Conservation (phyloP, 805 yeast genomes). For the Candida succiphila region DNA sequence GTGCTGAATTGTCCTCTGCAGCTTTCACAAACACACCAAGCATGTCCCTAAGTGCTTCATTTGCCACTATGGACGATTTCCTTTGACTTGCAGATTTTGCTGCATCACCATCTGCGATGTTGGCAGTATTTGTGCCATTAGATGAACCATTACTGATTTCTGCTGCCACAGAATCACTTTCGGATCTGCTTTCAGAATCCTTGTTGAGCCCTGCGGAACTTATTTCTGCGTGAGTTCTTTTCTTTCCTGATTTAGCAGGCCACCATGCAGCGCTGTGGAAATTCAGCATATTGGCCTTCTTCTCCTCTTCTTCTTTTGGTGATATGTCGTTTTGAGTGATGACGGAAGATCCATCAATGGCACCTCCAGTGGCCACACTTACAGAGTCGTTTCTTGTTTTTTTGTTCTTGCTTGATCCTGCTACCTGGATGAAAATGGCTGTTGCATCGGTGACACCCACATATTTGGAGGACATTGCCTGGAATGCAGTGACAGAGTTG, state of each 20-base stretch:
- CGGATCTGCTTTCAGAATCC: background rate
- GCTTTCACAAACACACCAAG: conserved; percentile 12
- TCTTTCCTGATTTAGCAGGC: conserved; percentile 2
- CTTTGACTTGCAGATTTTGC: background rate
- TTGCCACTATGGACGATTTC: conserved; percentile 5
- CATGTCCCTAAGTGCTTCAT: conserved; percentile 9
- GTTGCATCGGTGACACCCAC: conserved; percentile 12
- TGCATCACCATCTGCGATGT: background rate
- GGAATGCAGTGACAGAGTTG: conserved; percentile 12
- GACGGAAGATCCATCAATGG: conserved; percentile 2
- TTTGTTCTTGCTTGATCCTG: conserved; percentile 2
- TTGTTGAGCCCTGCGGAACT: background rate
- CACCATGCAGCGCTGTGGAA: conserved; percentile 10
- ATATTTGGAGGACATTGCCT: conserved; percentile 11
- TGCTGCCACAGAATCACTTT: background rate
- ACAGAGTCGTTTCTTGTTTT: conserved; percentile 1
- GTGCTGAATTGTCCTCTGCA: conserved; percentile 3
- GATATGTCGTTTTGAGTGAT: conserved; percentile 2
- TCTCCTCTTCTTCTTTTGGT: background rate
- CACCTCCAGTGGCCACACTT: conserved; percentile 10
- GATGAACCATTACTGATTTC: background rate
- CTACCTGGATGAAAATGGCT: conserved; percentile 10
- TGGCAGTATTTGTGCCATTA: background rate
- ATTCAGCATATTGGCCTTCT: conserved; percentile 6
- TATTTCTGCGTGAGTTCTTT: background rate